A percentile compares a stretch with the other conserved stretches of the same genome.
phyloP scores from a whole-genome alignment of 148 eudicot genomes.

The Oxyria digyna region DNA sequence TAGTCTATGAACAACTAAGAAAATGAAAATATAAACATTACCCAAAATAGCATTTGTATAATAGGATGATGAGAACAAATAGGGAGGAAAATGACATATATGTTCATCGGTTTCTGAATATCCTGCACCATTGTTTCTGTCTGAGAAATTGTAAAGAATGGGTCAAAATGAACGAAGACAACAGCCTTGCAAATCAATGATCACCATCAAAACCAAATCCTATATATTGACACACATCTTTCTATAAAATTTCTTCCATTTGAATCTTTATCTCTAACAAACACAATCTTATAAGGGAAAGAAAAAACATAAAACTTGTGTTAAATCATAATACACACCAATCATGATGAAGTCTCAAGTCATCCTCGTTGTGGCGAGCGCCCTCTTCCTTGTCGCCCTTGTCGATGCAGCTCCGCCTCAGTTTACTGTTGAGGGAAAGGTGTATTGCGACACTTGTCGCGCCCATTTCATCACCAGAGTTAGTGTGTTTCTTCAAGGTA shows the following conservation, averaged over 20 bases:
- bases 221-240: not conserved
- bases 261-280: not conserved
- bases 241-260: not conserved
- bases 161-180: not conserved
- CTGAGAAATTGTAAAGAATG: not conserved
- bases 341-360: conserved; percentile 19
- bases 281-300: not conserved
- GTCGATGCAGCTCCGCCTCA: not conserved
- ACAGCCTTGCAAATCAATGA: not conserved
- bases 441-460: conserved; percentile 34
- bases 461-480: conserved; percentile 17
- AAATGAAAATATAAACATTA: not conserved
- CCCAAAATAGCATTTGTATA: not conserved
- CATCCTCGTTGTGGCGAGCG: conserved; percentile 4
- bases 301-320: not conserved
- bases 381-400: conserved; percentile 15
- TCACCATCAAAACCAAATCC: not conserved
- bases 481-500: conserved; percentile 13
- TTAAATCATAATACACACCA: not conserved
- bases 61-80: not conserved
- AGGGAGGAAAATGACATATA: not conserved
- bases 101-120: not conserved
- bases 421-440: conserved; percentile 25
- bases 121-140: not conserved
- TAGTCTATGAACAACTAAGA: too few relatives aligned